These are phyloP conservation scores for Gossypium aridum DNA, from an alignment of 441 rosid species.

Conservation along the genomic window DNA sequence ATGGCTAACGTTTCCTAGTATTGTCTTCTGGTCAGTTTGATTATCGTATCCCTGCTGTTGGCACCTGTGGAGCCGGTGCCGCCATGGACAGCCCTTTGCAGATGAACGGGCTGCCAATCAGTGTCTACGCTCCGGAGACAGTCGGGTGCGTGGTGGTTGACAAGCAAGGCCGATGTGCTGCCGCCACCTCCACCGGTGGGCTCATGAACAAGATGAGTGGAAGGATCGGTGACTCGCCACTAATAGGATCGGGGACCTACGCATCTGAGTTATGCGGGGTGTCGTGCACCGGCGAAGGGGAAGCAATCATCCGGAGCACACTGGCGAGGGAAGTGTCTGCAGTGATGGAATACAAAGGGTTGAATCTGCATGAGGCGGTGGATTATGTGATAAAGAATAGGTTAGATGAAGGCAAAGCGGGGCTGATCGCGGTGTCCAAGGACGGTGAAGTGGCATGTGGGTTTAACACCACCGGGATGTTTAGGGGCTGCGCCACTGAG, in stretches of 20 bases:
- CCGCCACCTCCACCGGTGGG: constrained; percentile 93
- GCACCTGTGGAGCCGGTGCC: constrained; percentile 54
- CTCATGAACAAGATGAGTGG: constrained; percentile 85
- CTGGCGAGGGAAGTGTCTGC: constrained; percentile 87
- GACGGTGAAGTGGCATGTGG: constrained; percentile 60
- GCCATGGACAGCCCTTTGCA: constrained; percentile 43
- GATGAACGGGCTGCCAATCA: constrained; percentile 91
- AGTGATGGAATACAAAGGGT: constrained; percentile 88
- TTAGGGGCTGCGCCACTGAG: constrained; percentile 59
- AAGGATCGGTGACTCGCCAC: constrained; percentile 89
- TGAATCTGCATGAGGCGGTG: constrained; percentile 68
- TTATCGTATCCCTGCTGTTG: constrained; percentile 50
- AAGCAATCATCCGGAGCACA: constrained; percentile 83
- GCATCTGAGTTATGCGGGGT: constrained; percentile 76
- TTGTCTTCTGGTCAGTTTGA: constrained; percentile 48
- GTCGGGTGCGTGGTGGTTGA: constrained; percentile 93
- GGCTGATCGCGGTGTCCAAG: constrained; percentile 54
- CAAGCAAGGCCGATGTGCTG: constrained; percentile 72
- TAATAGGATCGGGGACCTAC: constrained; percentile 87
- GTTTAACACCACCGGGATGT: constrained; percentile 61
- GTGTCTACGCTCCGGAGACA: constrained; percentile 81
- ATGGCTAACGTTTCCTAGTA: neutral
- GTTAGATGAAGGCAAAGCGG: constrained; percentile 75
- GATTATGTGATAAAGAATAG: constrained; percentile 68
- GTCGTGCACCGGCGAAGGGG: constrained; percentile 95